These are phyloP conservation scores for Nakataea oryzae DNA, from an alignment of 2,329 filamentous ascomycete species.

Conservation along the genomic window DNA sequence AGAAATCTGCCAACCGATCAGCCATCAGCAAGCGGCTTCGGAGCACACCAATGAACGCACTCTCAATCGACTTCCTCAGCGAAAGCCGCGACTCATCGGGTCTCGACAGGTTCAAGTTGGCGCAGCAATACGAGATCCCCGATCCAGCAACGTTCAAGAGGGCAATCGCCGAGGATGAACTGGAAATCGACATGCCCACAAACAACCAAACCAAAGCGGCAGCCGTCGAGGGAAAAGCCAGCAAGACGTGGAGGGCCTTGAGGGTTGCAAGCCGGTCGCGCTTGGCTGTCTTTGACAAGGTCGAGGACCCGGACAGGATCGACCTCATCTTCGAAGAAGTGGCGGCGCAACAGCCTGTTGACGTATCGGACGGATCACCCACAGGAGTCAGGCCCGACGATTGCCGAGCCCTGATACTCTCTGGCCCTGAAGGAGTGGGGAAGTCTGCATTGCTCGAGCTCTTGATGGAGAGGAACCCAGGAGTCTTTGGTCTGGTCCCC, in stretches of 20 bases:
- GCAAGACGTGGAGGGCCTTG: constrained; percentile 83
- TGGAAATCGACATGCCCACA: constrained; percentile 76
- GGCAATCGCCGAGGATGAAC: constrained; percentile 67
- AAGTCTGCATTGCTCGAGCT: constrained; percentile 54
- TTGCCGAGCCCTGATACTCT: constrained; percentile 49
- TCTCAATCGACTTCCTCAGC: constrained; percentile 69
- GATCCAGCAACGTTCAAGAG: constrained; percentile 59
- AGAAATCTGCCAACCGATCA: constrained; percentile 51
- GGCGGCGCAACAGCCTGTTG: not conserved
- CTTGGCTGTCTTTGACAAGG: constrained; percentile 72
- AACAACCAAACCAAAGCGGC: constrained; percentile 45
- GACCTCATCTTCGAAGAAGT: constrained; percentile 41
- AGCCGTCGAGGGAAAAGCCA: constrained; percentile 63
- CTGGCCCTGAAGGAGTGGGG: constrained; percentile 50
- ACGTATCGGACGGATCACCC: constrained; percentile 17
- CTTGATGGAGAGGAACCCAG: constrained; percentile 52
- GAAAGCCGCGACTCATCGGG: constrained; percentile 51
- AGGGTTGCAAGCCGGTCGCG: constrained; percentile 67
- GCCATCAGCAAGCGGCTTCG: constrained; percentile 64
- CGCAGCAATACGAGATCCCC: constrained; percentile 56
- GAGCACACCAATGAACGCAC: constrained; percentile 56
- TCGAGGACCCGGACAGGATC: constrained; percentile 71
- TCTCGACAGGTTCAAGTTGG: constrained; percentile 59
- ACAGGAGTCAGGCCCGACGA: constrained; percentile 13
- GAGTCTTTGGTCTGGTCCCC: constrained; percentile 51